Percentiles rank a stretch among this genome's conserved stretches.
Conservation (phyloP, 2,329 filamentous ascomycete species). For the Proliferodiscus dingleyae region DNA sequence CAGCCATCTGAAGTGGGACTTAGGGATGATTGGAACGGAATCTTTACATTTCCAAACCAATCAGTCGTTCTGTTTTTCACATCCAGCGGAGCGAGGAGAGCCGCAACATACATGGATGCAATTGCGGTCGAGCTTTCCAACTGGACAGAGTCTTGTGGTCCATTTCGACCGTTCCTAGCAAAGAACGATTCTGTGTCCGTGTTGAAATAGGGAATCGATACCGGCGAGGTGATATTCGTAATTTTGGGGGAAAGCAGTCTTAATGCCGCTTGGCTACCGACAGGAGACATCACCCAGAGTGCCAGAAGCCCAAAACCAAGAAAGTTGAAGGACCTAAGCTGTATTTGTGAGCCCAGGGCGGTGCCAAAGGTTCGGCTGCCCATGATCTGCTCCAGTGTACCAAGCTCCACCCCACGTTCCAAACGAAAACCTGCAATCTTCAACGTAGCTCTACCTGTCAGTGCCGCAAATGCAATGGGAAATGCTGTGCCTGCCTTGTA, state of each 20-base stretch:
- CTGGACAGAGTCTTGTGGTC: background rate
- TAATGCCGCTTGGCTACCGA: conserved; percentile 14
- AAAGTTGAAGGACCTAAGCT: conserved; percentile 9
- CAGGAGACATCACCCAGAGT: conserved; percentile 14
- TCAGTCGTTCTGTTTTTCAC: conserved; percentile 6
- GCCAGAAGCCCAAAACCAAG: conserved; percentile 7
- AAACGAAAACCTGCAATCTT: conserved; percentile 10
- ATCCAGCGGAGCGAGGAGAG: conserved; percentile 1
- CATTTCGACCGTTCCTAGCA: background rate
- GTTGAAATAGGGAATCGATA: conserved; percentile 4
- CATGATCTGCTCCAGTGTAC: conserved; percentile 15
- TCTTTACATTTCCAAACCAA: conserved; percentile 10
- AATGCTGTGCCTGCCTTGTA: conserved; percentile 10
- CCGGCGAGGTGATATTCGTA: background rate
- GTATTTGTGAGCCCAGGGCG: conserved; percentile 8
- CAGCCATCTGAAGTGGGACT: background rate
- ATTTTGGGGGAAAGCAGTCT: conserved; percentile 2
- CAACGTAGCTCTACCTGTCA: conserved; percentile 9
- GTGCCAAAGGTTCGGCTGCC: conserved; percentile 9
- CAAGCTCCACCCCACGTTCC: conserved; percentile 8
- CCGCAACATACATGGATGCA: conserved; percentile 5
- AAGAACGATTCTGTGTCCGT: conserved; percentile 9
- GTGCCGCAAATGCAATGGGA: conserved; percentile 13
- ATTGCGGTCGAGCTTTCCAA: background rate
- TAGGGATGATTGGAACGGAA: conserved; percentile 10